These are phyloP conservation scores for Rhinocladiella similis DNA, from an alignment of 2,329 filamentous ascomycete genomes.

Conservation along the genomic window DNA sequence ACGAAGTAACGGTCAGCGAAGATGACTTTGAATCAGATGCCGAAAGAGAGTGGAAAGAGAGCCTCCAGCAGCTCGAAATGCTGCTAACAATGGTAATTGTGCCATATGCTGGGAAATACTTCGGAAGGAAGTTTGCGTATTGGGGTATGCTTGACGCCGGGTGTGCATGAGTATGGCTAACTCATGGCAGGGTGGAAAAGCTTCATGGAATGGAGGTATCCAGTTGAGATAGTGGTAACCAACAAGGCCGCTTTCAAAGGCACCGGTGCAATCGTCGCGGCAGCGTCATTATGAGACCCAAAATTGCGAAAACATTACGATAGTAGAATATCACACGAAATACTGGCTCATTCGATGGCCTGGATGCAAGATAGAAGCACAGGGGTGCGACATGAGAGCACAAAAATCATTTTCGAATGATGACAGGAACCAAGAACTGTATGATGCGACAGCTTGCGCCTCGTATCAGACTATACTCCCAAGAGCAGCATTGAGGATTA, in stretches of 20 bases:
- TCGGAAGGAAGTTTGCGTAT: slow-evolving; percentile 91
- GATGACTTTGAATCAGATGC: slow-evolving; percentile 75
- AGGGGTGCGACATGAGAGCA: too few species aligned
- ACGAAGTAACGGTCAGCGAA: slow-evolving; percentile 50
- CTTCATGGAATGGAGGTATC: slow-evolving; percentile 94
- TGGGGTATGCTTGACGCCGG: slow-evolving; percentile 68
- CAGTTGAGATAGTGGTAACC: slow-evolving; percentile 67
- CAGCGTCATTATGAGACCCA: slow-evolving; percentile 38
- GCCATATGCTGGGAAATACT: slow-evolving; percentile 90
- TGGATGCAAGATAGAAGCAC: too few species aligned
- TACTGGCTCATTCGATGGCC: too few species aligned
- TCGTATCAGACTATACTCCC: too few species aligned
- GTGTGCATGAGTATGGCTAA: slow-evolving; percentile 3
- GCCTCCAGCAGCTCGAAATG: slow-evolving; percentile 88
- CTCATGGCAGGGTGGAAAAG: slow-evolving; percentile 72
- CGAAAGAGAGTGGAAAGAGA: slow-evolving; percentile 92
- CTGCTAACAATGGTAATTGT: slow-evolving; percentile 92
- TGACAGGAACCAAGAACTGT: too few species aligned
- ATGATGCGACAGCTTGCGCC: too few species aligned
- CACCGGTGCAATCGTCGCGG: slow-evolving; percentile 63
- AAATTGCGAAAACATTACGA: background rate
- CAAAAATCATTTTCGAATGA: too few species aligned
- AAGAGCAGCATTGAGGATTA: too few species aligned
- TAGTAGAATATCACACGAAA: too few species aligned
- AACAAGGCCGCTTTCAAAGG: slow-evolving; percentile 64